Evolutionary conservation across 345 rosid species (phyloP).

Genomic region (Hibiscus mutabilis): DNA sequence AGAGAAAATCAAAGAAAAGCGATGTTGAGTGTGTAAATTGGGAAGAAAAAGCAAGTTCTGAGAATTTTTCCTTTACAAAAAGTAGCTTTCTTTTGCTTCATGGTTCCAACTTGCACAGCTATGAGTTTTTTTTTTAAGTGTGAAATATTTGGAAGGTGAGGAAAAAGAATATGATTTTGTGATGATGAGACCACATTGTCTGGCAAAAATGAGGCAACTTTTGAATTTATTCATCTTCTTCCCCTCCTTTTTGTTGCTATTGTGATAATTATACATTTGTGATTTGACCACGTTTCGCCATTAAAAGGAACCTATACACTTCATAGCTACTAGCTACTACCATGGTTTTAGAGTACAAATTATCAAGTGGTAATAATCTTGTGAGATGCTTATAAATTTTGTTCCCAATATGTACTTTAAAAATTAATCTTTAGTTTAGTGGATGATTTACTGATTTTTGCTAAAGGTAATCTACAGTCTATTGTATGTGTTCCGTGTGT

Average conservation of each 20-base stretch:
- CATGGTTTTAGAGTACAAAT: no score
- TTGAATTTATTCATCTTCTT: neutral
- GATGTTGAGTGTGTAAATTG: neutral
- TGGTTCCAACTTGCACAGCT: neutral
- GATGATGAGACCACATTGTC: slow-evolving; percentile 20
- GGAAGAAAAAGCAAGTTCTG: neutral
- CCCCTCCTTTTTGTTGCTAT: neutral
- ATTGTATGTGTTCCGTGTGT: no score
- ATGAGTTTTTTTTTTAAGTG: neutral
- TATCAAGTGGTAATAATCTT: no score
- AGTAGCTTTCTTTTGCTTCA: neutral
- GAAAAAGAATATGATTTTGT: slow-evolving; percentile 16
- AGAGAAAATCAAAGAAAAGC: no score
- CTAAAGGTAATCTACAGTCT: no score
- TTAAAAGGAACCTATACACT: neutral
- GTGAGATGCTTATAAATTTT: no score
- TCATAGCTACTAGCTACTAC: no score
- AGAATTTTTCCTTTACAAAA: neutral
- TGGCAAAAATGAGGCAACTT: neutral
- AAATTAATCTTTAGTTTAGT: no score
- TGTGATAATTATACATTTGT: neutral
- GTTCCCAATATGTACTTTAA: no score
- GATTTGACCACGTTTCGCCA: neutral
- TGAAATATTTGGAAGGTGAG: no score
- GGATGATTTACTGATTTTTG: no score